Base-by-base conservation (phyloP, 1,284 basidiomycete species). In the Amylostereum areolatum region DNA sequence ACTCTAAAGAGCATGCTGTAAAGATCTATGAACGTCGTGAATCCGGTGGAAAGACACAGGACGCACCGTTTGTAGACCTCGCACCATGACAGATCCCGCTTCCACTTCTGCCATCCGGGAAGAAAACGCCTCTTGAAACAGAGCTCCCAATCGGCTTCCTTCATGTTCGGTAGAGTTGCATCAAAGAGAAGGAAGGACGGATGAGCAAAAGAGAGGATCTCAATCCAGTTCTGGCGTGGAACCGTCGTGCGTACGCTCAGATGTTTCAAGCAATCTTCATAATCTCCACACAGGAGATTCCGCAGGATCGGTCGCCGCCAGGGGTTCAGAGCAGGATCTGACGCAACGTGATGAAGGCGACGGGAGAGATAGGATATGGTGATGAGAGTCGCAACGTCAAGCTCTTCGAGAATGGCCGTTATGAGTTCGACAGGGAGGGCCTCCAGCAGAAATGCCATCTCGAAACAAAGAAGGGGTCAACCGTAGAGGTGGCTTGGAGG, bases 171-270 rank as follows among this genome's bases (percentile, higher is more conserved):
- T 36, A 85, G 63, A 10, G 82, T 81, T 27, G 77, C 70, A 36
- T 85, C 75, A 56, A 80, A 85, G 8, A 89, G 66, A 43, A 89
- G 68, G 63, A 80, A 86, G 3, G 70, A 62, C 0, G 84, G 71
- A 32, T 68, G 66, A 8, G 81, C 85, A 11, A 79, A 63, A 34
- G 76, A 75, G 45, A 88, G 62, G 37, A 89, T 80, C 51, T 87
- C 83, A 43, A 88, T 72, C 82, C 83, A 89, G 57, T 88, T 89
- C 51, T 82, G 78, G 37, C 81, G 72, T 5, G 87, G 85, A 1
- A 88, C 81, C 24, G 66, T 78, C 28, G 66, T 64, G 37, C 79
- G 77, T 39, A 83, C 73, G 54, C 80, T 75, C 34, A 89, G 71
- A 57, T 83, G 74, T 51, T 67, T 74, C 47, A 89, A 61, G 30